Evolutionary conservation across 2,329 filamentous ascomycete genomes (phyloP), one percentile per base, ranked within the genome.

Genomic region (Myriosclerotinia scirpicola): DNA sequence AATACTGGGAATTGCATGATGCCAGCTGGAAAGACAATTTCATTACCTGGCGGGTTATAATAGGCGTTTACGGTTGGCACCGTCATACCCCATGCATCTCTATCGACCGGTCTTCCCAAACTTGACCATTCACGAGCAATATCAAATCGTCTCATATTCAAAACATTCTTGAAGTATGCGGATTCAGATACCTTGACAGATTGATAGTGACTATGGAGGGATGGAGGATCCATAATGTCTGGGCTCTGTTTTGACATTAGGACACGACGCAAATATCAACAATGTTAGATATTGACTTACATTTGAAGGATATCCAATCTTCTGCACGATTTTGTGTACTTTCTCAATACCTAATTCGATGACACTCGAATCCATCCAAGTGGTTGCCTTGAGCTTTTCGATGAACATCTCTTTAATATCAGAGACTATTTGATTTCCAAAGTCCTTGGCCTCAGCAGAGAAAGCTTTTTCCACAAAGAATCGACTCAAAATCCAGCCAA

Each of bases 391-490:
- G 55, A 91, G 78, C 67, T 85, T 88, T 66, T 84, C 82, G 3
- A 84, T 82, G 71, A 91, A 92, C 26, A 85, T 82, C 20, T 83
- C 80, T 76, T 90, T 90, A 74, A 92, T 88, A 70, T 90, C 87
- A 12, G 84, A 83, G n/a, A 91, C 84, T 70, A 93, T 87, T 64
- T 86, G 82, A 67, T 91, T 86, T 20, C 88, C 88, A 55, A 90
- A 84, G 5, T 84, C 78, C 74, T 90, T 90, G 0, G 87, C 87
- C 26, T 86, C 83, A 15, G 87, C 82, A 0, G 87, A 86, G 72
- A 91, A 92, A 1, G 87, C 83, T 59, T 85, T 85, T 69, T 91
- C 84, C 2, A 91, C 81, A 69, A 88, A 92, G 78, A 91, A 91
- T 30, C 87, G 85, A 73, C 87, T 89, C 20, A 90, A 78, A 59